Conservation (phyloP, 352 stramenopile species). For the Thraustochytrium striatum region DNA sequence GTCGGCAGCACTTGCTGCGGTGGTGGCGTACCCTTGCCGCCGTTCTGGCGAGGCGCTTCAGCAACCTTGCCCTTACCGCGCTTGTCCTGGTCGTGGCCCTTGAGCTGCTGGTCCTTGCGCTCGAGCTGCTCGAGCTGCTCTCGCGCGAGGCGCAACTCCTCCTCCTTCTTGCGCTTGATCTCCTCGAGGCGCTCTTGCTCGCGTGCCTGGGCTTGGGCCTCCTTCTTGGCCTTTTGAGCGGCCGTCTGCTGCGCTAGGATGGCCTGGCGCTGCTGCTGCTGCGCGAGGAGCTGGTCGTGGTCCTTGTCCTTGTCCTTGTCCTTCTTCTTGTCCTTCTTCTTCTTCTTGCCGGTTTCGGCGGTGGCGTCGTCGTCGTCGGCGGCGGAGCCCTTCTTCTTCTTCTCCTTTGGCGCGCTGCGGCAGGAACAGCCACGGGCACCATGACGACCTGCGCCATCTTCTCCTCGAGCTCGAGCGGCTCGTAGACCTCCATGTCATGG, state of each 20-base stretch:
- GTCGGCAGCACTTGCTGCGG: background rate
- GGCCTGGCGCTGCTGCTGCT: conserved; percentile 52
- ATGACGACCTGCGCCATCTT: background rate
- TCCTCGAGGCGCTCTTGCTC: no score
- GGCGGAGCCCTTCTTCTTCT: conserved; percentile 41
- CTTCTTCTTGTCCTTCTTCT: conserved; percentile 52
- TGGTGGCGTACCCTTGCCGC: background rate
- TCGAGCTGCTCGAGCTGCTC: background rate
- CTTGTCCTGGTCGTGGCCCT: background rate
- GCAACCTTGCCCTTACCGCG: background rate
- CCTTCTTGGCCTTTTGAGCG: conserved; percentile 27
- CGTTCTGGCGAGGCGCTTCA: background rate
- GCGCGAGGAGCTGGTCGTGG: conserved; percentile 52
- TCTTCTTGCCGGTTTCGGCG: conserved; percentile 47
- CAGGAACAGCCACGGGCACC: conserved; percentile 4
- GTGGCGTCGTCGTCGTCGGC: conserved; percentile 51
- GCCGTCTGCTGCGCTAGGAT: conserved; percentile 46
- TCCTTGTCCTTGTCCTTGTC: conserved; percentile 37
- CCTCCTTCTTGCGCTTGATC: conserved; percentile 22
- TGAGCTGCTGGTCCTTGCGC: background rate
- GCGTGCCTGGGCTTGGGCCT: background rate
- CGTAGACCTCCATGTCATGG: conserved; percentile 81
- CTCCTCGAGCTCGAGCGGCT: conserved; percentile 72
- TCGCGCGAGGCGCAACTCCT: conserved; percentile 15
- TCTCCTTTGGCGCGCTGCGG: conserved; percentile 33